phyloP scores from a whole-genome alignment of 495 filamentous ascomycete species.

The Tetracladium setigerum region DNA sequence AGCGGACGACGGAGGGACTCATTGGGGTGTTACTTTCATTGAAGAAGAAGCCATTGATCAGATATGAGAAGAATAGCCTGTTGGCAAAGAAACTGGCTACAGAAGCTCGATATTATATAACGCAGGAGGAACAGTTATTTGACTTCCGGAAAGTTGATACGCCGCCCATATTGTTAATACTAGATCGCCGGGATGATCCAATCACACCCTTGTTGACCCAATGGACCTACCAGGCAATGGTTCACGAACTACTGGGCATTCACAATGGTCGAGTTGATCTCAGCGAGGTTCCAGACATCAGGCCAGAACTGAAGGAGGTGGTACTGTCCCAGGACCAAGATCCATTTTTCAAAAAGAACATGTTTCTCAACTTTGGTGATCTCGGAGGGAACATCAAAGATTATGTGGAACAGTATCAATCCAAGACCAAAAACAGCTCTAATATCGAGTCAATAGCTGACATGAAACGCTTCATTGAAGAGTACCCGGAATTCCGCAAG shows the following conservation, averaged over 20 bases:
- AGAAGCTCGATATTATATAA: conserved; percentile 85
- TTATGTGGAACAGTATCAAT: conserved; percentile 96
- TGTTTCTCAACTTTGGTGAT: conserved; percentile 98
- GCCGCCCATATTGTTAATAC: conserved; percentile 80
- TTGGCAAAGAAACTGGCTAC: conserved; percentile 87
- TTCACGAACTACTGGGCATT: conserved; percentile 91
- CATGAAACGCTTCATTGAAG: conserved; percentile 99
- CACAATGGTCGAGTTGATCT: conserved; percentile 87
- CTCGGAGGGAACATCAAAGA: conserved; percentile 97
- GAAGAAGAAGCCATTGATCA: conserved; percentile 93
- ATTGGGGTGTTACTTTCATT: conserved; percentile 73
- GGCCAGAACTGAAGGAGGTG: conserved; percentile 89
- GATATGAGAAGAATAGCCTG: conserved; percentile 88
- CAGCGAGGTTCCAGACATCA: conserved; percentile 77
- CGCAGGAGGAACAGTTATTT: conserved; percentile 94
- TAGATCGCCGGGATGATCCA: conserved; percentile 91
- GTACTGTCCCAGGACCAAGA: conserved; percentile 96
- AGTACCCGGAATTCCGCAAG: conserved; percentile 95
- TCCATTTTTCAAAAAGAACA: conserved; percentile 99
- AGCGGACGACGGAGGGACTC: conserved; percentile 78
- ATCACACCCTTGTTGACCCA: conserved; percentile 93
- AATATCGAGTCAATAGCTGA: conserved; percentile 95
- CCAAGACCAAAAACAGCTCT: conserved; percentile 83
- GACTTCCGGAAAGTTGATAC: conserved; percentile 95
- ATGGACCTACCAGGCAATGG: conserved; percentile 99